Evolutionary conservation across 1,139 yeast species (phyloP), one percentile per base, ranked within the genome.

Genomic region (Saccharomyces hybrid): DNA sequence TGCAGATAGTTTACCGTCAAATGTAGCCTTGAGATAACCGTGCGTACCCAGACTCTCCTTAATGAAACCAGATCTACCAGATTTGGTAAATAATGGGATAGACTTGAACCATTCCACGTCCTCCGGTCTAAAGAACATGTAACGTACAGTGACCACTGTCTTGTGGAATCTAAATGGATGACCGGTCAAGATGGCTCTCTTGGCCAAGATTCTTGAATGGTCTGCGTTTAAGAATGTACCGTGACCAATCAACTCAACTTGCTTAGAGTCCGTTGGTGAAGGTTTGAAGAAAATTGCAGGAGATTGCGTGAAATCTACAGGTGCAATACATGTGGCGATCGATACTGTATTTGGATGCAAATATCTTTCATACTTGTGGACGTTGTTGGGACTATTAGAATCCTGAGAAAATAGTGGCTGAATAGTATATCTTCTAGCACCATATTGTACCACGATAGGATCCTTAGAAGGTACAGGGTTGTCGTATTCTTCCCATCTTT

Each of bases 1-100:
- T 0, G 97, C 88, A 50, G 88, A 82, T 64, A 95, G 77, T 66
- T 85, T 88, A 55, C 95, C 95, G 69, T 95, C 98, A 67, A 95
- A 95, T 23, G 88, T 87, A 25, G 97, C 97, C 75, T 95, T 95
- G 79, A 86, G 91, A 74, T 93, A 89, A 60, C 99, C 99, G 71
- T 95, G 99, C 2, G 99, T 95, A 74, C 99, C 99, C 74, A 95
- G 79, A 69, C 91, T 82, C 70, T 93, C 98, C 72, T 89, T 91
- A 70, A 95, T 89, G 70, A 86, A 87, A 55, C 99, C 99, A 44
- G 90, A 78, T 70, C 97, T 83, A 52, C 99, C 99, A 63, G 84
- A 79, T 70, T 88, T 89, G 49, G 98, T 91, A 71, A 89, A 93
- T 59, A 95, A 75, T 46, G 98, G 98, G 62, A 95, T 86, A 4